Conservation (phyloP, 768 basidiomycete genomes). For the Termitomyces sp. region DNA sequence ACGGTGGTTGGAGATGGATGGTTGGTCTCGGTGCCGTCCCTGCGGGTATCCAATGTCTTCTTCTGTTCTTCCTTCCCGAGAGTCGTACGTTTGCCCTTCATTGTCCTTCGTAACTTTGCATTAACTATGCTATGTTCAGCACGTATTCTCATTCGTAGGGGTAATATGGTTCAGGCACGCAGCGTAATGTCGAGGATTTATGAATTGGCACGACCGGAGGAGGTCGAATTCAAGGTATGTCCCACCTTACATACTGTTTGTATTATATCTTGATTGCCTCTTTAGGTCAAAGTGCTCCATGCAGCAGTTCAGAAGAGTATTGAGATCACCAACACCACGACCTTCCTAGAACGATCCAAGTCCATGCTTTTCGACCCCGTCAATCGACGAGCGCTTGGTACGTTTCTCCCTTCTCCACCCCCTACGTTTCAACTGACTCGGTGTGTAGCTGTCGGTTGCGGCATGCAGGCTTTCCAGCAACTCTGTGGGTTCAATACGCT, state of each 20-base stretch:
- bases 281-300: conserved; percentile 54
- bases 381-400: conserved; percentile 70
- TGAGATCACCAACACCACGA: conserved; percentile 58
- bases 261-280: too few species aligned
- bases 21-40: conserved; percentile 73
- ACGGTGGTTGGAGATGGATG: conserved; percentile 80
- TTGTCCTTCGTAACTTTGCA: neutral
- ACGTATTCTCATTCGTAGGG: conserved; percentile 61
- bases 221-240: conserved; percentile 62
- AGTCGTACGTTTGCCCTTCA: conserved; percentile 51
- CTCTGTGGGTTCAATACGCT: conserved; percentile 83
- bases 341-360: conserved; percentile 49
- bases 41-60: conserved; percentile 56
- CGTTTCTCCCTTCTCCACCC: conserved; percentile 17
- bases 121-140: conserved; percentile 18
- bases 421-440: neutral
- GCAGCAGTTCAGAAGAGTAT: conserved; percentile 59
- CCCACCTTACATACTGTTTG: neutral
- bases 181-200: conserved; percentile 67
- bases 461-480: conserved; percentile 82
- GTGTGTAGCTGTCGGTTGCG: conserved; percentile 63
- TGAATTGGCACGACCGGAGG: conserved; percentile 53
- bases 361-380: conserved; percentile 53
- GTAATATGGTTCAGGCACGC: conserved; percentile 45
- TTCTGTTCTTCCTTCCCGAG: conserved; percentile 70